Conservation (phyloP, 2,329 filamentous ascomycete species). For the Talaromyces amestolkiae region DNA sequence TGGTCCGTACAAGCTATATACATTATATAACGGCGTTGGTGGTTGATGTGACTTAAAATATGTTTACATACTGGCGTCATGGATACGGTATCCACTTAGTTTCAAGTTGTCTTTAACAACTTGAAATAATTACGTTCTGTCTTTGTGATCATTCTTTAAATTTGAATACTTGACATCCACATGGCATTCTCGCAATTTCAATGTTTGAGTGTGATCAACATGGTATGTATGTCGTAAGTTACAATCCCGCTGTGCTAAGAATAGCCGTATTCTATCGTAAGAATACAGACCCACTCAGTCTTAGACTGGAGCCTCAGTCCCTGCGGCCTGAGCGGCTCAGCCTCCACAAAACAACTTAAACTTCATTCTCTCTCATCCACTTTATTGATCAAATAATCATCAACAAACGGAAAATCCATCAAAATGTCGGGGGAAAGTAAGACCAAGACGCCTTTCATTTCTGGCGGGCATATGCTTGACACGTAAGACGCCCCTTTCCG, state of each 20-base stretch:
- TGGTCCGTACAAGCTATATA: not conserved
- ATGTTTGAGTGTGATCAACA: not conserved
- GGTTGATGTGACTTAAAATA: not conserved
- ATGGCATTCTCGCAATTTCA: not conserved
- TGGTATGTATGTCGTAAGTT: not conserved
- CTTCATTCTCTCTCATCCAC: not conserved
- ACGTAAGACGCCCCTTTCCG: constrained; percentile 28
- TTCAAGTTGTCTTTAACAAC: not conserved
- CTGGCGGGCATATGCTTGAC: constrained; percentile 39
- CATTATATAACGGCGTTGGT: not conserved
- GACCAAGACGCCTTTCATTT: constrained; percentile 35
- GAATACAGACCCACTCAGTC: not conserved
- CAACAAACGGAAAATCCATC: not conserved
- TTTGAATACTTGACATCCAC: not conserved
- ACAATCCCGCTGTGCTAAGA: not conserved
- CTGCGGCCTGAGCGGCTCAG: not conserved
- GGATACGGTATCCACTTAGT: not conserved
- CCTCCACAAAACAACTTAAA: not conserved
- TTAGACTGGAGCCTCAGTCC: not conserved
- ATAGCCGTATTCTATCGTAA: not conserved
- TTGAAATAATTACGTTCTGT: not conserved
- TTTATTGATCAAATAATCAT: not conserved
- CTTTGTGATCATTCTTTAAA: not conserved
- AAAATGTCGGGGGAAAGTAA: constrained; percentile 35
- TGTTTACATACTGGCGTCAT: not conserved